Percentiles rank a stretch among this genome's conserved stretches.
Evolutionary conservation across 2,329 filamentous ascomycete genomes (phyloP).

Genomic region (Monilinia vaccinii-corymbosi): DNA sequence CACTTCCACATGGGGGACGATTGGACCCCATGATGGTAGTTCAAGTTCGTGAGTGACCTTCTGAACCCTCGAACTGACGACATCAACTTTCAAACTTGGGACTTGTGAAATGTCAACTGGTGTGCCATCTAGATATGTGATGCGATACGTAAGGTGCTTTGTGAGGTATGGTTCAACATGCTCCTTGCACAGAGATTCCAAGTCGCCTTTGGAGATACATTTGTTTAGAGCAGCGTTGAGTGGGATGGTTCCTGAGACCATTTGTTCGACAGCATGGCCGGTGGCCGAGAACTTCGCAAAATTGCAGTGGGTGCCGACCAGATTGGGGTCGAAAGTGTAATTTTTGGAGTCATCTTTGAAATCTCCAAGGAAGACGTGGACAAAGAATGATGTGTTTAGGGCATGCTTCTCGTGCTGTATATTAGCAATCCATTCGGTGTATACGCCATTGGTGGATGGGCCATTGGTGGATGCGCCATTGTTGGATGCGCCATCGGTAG

Average conservation of each 20-base stretch:
- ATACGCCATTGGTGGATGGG: conserved; percentile 13
- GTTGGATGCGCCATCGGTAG: conserved; percentile 18
- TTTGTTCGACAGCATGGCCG: conserved; percentile 19
- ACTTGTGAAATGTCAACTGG: conserved; percentile 17
- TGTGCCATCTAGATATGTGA: conserved; percentile 19
- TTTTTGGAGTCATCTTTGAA: conserved; percentile 17
- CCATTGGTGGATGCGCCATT: conserved; percentile 11
- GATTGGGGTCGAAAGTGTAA: conserved; percentile 25
- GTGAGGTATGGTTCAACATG: conserved; percentile 23
- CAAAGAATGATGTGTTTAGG: conserved; percentile 49
- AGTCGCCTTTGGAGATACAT: conserved; percentile 21
- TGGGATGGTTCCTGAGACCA: conserved; percentile 35
- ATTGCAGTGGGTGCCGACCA: conserved; percentile 28
- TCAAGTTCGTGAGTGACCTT: neutral
- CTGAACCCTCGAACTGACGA: conserved; percentile 17
- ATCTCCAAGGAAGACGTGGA: conserved; percentile 59
- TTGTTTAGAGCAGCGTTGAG: conserved; percentile 35
- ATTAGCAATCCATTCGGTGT: conserved; percentile 57
- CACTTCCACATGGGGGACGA: neutral
- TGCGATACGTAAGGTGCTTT: conserved; percentile 22
- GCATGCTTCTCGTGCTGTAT: conserved; percentile 53
- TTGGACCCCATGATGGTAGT: conserved; percentile 2
- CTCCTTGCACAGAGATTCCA: conserved; percentile 30
- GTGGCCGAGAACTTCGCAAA: conserved; percentile 28
- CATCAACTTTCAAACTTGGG: conserved; percentile 19